These are phyloP conservation scores for Vigna nakashimae DNA, from an alignment of 306 rosid species.

Conservation along the genomic window DNA sequence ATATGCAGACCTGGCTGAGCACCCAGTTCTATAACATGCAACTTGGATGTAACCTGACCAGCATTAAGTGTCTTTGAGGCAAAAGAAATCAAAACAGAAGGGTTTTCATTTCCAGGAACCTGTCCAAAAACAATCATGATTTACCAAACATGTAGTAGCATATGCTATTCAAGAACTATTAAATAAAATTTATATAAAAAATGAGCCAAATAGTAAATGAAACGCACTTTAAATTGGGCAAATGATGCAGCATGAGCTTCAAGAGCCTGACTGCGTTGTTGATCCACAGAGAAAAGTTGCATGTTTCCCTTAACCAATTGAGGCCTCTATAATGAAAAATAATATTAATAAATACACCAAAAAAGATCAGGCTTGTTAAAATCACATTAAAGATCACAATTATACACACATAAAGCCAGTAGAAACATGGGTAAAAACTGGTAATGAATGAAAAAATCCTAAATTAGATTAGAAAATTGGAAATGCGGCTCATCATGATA, in stretches of 20 bases:
- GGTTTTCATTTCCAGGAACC: slow-evolving; percentile 95
- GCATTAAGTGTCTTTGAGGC: slow-evolving; percentile 95
- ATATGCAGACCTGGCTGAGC: slow-evolving; percentile 93
- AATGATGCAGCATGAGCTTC: slow-evolving; percentile 99
- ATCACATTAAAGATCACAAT: slow-evolving; percentile 14
- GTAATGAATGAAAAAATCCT: slow-evolving; percentile 28
- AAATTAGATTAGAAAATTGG: slow-evolving; percentile 21
- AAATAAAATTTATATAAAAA: slow-evolving; percentile 25
- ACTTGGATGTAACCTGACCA: slow-evolving; percentile 85
- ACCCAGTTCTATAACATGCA: slow-evolving; percentile 97
- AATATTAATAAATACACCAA: slow-evolving; percentile 38
- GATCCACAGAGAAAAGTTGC: slow-evolving; percentile 98
- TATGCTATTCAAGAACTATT: slow-evolving; percentile 7
- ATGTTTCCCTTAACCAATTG: slow-evolving; percentile 98
- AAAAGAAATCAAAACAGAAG: slow-evolving; percentile 88
- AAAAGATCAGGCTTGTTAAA: slow-evolving; percentile 21
- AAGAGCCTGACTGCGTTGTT: slow-evolving; percentile 99
- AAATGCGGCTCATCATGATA: slow-evolving; percentile 25
- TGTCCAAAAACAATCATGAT: slow-evolving; percentile 48
- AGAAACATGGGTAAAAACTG: slow-evolving; percentile 21
- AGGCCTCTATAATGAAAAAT: slow-evolving; percentile 68
- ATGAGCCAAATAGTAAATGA: slow-evolving; percentile 10
- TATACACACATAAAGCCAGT: background rate
- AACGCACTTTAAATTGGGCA: slow-evolving; percentile 88
- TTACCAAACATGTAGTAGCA: slow-evolving; percentile 13